These are phyloP conservation scores for Penicillium polonicum DNA, from an alignment of 2,329 filamentous ascomycete genomes.

Conservation along the genomic window DNA sequence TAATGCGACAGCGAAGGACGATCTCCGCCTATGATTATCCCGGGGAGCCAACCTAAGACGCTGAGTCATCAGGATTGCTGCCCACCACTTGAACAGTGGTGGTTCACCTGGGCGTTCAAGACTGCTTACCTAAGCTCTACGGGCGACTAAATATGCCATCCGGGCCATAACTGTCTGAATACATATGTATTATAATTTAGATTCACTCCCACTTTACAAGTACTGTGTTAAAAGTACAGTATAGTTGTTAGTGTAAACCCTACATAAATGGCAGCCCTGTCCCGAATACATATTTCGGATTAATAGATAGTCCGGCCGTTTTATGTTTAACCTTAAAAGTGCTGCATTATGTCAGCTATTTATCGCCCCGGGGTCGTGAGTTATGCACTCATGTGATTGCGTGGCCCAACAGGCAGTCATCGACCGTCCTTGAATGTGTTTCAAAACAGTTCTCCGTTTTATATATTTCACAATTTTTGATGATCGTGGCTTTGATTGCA, in stretches of 20 bases:
- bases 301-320: neutral
- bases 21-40: constrained; percentile 2
- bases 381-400: constrained; percentile 13
- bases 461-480: neutral
- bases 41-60: neutral
- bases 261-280: too few species aligned
- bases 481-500: neutral
- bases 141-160: too few species aligned
- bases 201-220: too few species aligned
- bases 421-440: neutral
- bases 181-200: too few species aligned
- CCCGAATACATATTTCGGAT: neutral
- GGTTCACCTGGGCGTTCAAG: too few species aligned
- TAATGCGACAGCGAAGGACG: constrained; percentile 3
- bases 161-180: too few species aligned
- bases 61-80: constrained; percentile 1
- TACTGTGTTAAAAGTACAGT: too few species aligned
- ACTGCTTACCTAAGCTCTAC: too few species aligned
- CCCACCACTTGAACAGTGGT: too few species aligned
- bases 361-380: neutral
- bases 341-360: constrained; percentile 2
- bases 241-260: too few species aligned
- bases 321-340: constrained; percentile 4
- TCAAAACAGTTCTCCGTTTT: neutral
- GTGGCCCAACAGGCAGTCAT: constrained; percentile 7